Conservation (phyloP, 768 basidiomycete genomes). For the Phylloporus rhodoxanthus region DNA sequence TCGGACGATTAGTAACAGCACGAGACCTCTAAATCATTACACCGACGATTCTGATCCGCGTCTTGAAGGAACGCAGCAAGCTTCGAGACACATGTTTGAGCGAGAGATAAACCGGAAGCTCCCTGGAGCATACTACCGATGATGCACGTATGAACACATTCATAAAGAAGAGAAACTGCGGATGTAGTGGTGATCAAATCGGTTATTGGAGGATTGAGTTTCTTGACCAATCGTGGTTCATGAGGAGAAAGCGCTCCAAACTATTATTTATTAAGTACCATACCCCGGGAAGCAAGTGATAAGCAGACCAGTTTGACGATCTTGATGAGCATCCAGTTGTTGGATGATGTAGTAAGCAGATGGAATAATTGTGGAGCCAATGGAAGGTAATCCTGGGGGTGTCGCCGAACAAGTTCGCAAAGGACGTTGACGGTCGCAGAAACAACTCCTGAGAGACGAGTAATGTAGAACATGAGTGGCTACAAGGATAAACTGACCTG, state of each 20-base stretch:
- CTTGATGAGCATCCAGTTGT: slow-evolving; percentile 99
- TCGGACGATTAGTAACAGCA: slow-evolving; percentile 15
- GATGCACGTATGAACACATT: slow-evolving; percentile 97
- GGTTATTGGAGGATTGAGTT: slow-evolving; percentile 89
- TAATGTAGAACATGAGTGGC: background rate
- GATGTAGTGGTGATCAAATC: slow-evolving; percentile 93
- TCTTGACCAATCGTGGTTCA: slow-evolving; percentile 90
- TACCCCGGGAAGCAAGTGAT: background rate
- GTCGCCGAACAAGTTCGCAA: slow-evolving; percentile 81
- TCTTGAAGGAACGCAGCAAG: slow-evolving; percentile 89
- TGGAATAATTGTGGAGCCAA: slow-evolving; percentile 92
- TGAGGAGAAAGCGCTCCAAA: slow-evolving; percentile 89
- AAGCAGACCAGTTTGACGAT: slow-evolving; percentile 83
- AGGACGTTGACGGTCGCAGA: slow-evolving; percentile 90
- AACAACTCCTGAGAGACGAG: slow-evolving; percentile 63
- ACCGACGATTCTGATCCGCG: slow-evolving; percentile 90
- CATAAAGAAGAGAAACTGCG: slow-evolving; percentile 93
- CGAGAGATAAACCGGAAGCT: slow-evolving; percentile 68
- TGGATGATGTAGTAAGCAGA: slow-evolving; percentile 85
- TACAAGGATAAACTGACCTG: slow-evolving; percentile 37
- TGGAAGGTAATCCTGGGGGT: slow-evolving; percentile 74
- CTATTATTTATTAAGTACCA: slow-evolving; percentile 36
- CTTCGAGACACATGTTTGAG: slow-evolving; percentile 87
- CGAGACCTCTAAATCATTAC: slow-evolving; percentile 9
- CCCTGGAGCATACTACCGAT: slow-evolving; percentile 93